Conservation (phyloP, 768 basidiomycete species). For the Amanita inopinata region DNA sequence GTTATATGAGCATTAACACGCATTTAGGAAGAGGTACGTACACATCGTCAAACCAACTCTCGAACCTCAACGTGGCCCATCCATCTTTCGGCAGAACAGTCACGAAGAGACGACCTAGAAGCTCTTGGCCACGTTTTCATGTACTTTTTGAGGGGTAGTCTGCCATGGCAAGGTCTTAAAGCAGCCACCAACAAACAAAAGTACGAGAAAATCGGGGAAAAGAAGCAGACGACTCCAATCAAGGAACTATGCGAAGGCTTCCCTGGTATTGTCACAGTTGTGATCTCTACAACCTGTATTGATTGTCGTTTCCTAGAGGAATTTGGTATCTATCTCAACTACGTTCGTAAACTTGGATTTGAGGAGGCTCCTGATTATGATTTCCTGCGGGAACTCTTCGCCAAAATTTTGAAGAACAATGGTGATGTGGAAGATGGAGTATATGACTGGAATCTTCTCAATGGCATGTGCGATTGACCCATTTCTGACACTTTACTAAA, state of each 20-base stretch:
- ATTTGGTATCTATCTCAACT: conserved; percentile 97
- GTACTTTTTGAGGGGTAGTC: conserved; percentile 94
- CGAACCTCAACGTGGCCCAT: conserved; percentile 4
- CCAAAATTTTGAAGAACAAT: conserved; percentile 87
- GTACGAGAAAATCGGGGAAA: conserved; percentile 99
- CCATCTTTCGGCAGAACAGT: conserved; percentile 50
- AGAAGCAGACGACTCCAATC: conserved; percentile 98
- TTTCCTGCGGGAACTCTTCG: conserved; percentile 90
- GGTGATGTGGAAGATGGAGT: conserved; percentile 88
- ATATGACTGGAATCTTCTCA: conserved; percentile 94
- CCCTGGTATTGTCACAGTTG: conserved; percentile 51
- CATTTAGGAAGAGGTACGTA: conserved; percentile 86
- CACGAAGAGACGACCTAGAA: conserved; percentile 93
- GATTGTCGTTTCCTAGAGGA: conserved; percentile 53
- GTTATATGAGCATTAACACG: conserved; percentile 99
- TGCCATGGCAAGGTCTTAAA: conserved; percentile 99
- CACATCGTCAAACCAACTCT: conserved; percentile 7
- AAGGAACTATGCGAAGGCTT: conserved; percentile 95
- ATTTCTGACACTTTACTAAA: conserved; percentile 2
- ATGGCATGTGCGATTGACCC: conserved; percentile 38
- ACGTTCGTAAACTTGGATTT: conserved; percentile 97
- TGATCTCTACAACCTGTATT: not conserved
- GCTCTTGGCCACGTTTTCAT: conserved; percentile 99
- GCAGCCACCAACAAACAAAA: conserved; percentile 99
- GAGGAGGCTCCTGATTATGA: conserved; percentile 99